Percentiles rank a stretch among this genome's conserved stretches.
Evolutionary conservation across 352 stramenopile species (phyloP).

Genomic region (Pythium periplocum): DNA sequence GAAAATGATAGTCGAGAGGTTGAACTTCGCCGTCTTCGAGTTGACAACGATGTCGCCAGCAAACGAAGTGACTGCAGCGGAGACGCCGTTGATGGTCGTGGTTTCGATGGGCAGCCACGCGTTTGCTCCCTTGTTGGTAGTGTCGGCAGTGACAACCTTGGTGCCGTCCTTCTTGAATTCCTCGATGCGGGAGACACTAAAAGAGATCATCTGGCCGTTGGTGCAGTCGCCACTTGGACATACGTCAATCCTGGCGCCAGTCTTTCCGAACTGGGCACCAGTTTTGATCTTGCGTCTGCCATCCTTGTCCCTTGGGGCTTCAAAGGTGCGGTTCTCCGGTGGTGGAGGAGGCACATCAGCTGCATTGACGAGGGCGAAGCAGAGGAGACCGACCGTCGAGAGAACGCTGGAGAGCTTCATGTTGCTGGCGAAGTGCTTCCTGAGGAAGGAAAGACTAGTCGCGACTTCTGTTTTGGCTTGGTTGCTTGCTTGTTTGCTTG

Average conservation of each 20-base stretch:
- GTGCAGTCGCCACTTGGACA: constrained; percentile 23
- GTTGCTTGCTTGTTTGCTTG: too few relatives aligned
- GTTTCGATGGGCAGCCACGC: constrained; percentile 24
- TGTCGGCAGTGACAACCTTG: constrained; percentile 8
- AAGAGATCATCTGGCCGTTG: constrained; percentile 11
- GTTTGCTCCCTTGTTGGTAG: constrained; percentile 19
- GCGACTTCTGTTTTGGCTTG: too few relatives aligned
- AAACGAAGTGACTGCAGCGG: constrained; percentile 23
- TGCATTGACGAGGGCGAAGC: too few relatives aligned
- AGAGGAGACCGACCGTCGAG: too few relatives aligned
- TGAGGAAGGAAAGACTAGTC: too few relatives aligned
- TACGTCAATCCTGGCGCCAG: constrained; percentile 29
- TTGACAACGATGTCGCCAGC: constrained; percentile 11
- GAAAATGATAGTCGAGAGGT: constrained; percentile 33
- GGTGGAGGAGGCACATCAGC: too few relatives aligned
- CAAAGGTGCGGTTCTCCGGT: too few relatives aligned
- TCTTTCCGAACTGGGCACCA: constrained; percentile 23
- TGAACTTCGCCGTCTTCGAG: constrained; percentile 14
- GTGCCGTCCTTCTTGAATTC: constrained; percentile 15
- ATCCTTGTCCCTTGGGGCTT: too few relatives aligned
- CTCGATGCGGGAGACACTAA: constrained; percentile 23
- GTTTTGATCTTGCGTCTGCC: constrained; percentile 22
- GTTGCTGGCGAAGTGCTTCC: too few relatives aligned
- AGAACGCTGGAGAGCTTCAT: too few relatives aligned
- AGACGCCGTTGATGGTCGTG: constrained; percentile 9